Conservation (phyloP, 2,329 filamentous ascomycete genomes). For the Hyphodiscus sp. region DNA sequence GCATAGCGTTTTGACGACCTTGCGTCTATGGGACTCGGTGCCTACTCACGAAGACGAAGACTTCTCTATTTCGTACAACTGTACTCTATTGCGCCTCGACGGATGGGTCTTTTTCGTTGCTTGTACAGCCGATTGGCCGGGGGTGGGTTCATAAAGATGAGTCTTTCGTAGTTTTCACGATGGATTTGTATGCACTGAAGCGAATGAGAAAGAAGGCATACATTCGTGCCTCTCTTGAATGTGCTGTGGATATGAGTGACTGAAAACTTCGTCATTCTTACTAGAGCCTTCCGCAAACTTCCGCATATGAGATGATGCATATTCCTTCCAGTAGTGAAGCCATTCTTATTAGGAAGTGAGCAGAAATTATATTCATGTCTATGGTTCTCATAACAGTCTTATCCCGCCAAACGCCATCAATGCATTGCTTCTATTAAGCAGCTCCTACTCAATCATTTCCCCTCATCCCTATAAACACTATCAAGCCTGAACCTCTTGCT, state of each 20-base stretch:
- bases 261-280: not conserved
- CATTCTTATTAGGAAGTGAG: not conserved
- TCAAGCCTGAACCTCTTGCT: constrained; percentile 58
- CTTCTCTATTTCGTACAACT: constrained; percentile 6
- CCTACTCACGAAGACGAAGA: constrained; percentile 3
- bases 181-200: not conserved
- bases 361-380: not conserved
- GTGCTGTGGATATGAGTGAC: not conserved
- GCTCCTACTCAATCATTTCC: not conserved
- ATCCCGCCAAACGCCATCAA: not conserved
- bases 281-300: not conserved
- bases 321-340: not conserved
- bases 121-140: not conserved
- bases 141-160: not conserved
- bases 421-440: not conserved
- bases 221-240: not conserved
- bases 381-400: not conserved
- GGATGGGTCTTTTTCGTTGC: constrained; percentile 2
- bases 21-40: not conserved
- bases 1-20: constrained; percentile 6
- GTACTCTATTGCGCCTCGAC: constrained; percentile 16
- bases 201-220: not conserved
- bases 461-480: not conserved
- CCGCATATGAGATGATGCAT: too few relatives aligned
- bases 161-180: not conserved